phyloP scores from a whole-genome alignment of 805 yeast species.

The Saturnispora sekii region DNA sequence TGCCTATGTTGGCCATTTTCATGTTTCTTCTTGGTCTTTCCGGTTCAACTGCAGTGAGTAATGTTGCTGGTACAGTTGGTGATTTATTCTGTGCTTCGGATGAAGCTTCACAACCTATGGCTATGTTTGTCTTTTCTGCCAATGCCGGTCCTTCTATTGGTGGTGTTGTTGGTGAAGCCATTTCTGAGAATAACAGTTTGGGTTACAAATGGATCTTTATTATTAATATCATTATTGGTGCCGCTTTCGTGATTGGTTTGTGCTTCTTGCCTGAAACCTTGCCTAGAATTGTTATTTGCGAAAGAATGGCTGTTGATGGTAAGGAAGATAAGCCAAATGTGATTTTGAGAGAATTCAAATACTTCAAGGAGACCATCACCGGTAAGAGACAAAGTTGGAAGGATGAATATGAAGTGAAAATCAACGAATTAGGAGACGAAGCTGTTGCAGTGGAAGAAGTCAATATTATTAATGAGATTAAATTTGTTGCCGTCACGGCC shows the following conservation, averaged over 20 bases:
- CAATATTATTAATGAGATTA: conserved; percentile 21
- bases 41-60: conserved; percentile 27
- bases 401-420: conserved; percentile 8
- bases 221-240: conserved; percentile 26
- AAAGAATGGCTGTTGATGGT: conserved; percentile 22
- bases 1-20: conserved; percentile 27
- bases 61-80: conserved; percentile 30
- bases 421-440: conserved; percentile 13
- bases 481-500: conserved; percentile 25
- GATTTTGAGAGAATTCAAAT: conserved; percentile 21
- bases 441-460: conserved; percentile 20
- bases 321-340: conserved; percentile 16
- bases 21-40: conserved; percentile 25
- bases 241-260: conserved; percentile 16
- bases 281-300: conserved; percentile 28
- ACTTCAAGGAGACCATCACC: conserved; percentile 11
- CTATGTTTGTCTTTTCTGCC: conserved; percentile 27
- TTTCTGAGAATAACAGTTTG: conserved; percentile 21
- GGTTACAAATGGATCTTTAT: conserved; percentile 28
- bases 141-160: conserved; percentile 30
- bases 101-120: conserved; percentile 29
- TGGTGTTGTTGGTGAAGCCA: conserved; percentile 30
- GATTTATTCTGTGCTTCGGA: conserved; percentile 28
- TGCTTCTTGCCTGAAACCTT: conserved; percentile 28
- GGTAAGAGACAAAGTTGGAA: conserved; percentile 18